These are phyloP conservation scores for Infundibulicybe gibba DNA, from an alignment of 768 basidiomycete species.

Conservation along the genomic window DNA sequence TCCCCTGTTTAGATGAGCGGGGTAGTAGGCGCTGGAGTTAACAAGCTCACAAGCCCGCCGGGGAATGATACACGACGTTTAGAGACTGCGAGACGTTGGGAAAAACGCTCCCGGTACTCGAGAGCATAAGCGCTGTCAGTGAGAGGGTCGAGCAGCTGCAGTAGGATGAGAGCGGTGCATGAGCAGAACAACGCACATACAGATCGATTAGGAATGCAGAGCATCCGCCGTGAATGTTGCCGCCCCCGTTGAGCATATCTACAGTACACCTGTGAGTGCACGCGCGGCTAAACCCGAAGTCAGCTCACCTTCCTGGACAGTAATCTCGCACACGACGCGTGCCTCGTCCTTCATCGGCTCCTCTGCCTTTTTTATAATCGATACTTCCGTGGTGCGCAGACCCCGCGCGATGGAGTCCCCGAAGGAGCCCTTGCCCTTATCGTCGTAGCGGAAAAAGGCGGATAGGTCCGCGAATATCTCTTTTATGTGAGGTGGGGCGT, in stretches of 20 bases:
- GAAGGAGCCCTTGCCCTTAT: constrained; percentile 9
- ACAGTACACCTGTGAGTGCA: background rate
- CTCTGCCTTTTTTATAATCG: constrained; percentile 38
- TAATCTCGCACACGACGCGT: constrained; percentile 39
- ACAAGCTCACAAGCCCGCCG: constrained; percentile 38
- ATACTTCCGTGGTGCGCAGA: constrained; percentile 34
- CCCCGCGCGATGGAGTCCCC: constrained; percentile 13
- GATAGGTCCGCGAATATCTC: too few species aligned
- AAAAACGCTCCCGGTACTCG: constrained; percentile 16
- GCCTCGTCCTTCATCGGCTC: constrained; percentile 41
- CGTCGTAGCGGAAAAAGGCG: too few species aligned
- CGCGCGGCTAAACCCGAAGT: background rate
- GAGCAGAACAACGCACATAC: constrained; percentile 21
- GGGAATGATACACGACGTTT: constrained; percentile 53
- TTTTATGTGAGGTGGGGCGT: too few species aligned
- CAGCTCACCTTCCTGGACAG: constrained; percentile 36
- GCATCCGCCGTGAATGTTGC: constrained; percentile 52
- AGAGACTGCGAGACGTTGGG: constrained; percentile 47
- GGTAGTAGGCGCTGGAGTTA: background rate
- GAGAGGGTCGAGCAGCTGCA: constrained; percentile 49
- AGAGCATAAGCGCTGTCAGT: constrained; percentile 29
- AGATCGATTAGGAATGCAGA: constrained; percentile 50
- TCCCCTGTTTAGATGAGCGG: constrained; percentile 25
- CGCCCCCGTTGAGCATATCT: constrained; percentile 56
- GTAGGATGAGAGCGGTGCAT: too few species aligned